Base-by-base conservation (phyloP, 2,329 filamentous ascomycete species). In the Neoscytalidium dimidiatum region DNA sequence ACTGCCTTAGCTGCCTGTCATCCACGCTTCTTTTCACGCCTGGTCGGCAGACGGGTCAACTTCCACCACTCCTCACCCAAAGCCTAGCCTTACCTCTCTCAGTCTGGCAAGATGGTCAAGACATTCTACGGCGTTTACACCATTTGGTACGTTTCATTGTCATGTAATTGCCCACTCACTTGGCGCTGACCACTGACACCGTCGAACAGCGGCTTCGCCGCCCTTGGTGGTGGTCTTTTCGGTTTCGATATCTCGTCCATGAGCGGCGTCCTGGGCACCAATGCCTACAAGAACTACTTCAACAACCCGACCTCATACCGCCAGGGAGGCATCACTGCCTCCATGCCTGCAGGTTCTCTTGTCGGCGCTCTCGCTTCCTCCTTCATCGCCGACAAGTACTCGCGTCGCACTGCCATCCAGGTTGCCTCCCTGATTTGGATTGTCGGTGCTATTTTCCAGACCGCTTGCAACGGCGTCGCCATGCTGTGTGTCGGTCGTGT, bases 401-500 rank as follows among this genome's bases (percentile, higher is more conserved):
- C 75, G 8, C 74, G 77, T 38, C 72, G 73, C 48, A 71, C 69
- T n/a, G 73, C 77, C 17, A 71, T 80, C 8, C 65, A 74, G 31
- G 61, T 77, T 17, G 75, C 74, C 3, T 76, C 71, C 28, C 57
- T 74, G 9, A 69, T 79, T 60, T 80, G 77, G 69, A 73, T 77
- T 1, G 69, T 79, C 43, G 78, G 78, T 3, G 68, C 73, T 17
- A 67, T 72, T 35, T 64, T 63, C 35, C 66, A 65, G 51, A 67
- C 65, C 58, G 44, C 58, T 28, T 67, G 67, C 43, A 68, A 69
- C 17, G 69, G 69, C 23, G 67, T 71, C 29, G 67, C 65, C 9
- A 52, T 67, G 38, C 64, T 70, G 66, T 81, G 85, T 69, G 71
- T 90, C 8, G 92, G 92, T 13, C 88, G 92, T 74, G 87, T 95